phyloP scores from a whole-genome alignment of 2,329 filamentous ascomycete genomes.

The Penicillium frequentans region DNA sequence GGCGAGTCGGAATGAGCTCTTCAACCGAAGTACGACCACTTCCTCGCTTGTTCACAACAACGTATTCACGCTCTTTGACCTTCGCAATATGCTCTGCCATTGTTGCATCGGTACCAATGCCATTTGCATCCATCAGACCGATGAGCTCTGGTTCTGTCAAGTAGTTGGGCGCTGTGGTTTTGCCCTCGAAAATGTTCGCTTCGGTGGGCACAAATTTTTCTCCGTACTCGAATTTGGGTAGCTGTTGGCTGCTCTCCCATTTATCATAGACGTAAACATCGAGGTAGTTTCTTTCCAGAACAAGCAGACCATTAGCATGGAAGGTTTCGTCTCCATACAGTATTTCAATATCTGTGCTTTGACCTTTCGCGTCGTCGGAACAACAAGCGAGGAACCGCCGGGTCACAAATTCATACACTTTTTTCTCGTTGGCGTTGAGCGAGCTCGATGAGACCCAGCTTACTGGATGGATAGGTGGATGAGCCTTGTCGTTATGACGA shows the following conservation, averaged over 20 bases:
- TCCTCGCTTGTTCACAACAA: slow-evolving; percentile 61
- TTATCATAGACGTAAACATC: slow-evolving; percentile 96
- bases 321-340: slow-evolving; percentile 82
- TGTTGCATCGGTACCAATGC: slow-evolving; percentile 96
- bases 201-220: slow-evolving; percentile 86
- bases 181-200: slow-evolving; percentile 86
- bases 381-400: slow-evolving; percentile 94
- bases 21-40: slow-evolving; percentile 57
- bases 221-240: slow-evolving; percentile 76
- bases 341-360: slow-evolving; percentile 81
- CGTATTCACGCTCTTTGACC: slow-evolving; percentile 88
- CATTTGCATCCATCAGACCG: slow-evolving; percentile 95
- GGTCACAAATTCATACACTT: slow-evolving; percentile 88
- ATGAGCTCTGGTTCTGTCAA: slow-evolving; percentile 95
- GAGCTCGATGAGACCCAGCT: slow-evolving; percentile 68
- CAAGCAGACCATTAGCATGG: slow-evolving; percentile 76
- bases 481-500: slow-evolving; percentile 90
- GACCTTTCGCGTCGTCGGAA: slow-evolving; percentile 86
- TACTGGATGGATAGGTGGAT: slow-evolving; percentile 95
- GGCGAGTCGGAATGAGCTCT: slow-evolving; percentile 88
- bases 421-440: slow-evolving; percentile 66
- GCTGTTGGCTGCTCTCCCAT: slow-evolving; percentile 82
- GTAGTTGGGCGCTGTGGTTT: slow-evolving; percentile 80
- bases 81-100: slow-evolving; percentile 99
- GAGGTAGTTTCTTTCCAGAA: slow-evolving; percentile 86